Conservation (phyloP, 495 filamentous ascomycete genomes). For the Tuber aestivum region DNA sequence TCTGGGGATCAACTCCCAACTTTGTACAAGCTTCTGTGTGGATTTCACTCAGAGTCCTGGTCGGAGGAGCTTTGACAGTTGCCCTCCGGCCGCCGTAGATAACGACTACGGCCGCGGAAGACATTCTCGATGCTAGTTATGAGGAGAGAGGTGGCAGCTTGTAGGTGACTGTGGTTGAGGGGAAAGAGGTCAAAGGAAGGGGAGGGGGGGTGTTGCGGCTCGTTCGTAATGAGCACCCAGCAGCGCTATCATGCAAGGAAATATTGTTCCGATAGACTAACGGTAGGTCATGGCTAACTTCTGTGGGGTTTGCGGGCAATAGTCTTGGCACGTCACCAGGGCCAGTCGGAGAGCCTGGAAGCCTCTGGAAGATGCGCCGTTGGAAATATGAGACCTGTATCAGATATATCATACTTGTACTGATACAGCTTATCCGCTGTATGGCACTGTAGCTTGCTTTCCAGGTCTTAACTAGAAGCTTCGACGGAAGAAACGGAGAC, state of each 20-base stretch:
- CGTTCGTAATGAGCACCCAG: background rate
- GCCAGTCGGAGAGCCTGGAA: background rate
- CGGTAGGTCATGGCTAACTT: background rate
- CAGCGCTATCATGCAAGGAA: background rate
- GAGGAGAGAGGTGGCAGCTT: background rate
- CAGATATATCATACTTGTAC: background rate
- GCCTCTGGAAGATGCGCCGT: background rate
- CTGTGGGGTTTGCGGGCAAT: background rate
- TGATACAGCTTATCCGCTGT: background rate
- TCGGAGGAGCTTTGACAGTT: constrained; percentile 76
- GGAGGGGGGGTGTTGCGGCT: background rate
- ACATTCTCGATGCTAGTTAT: constrained; percentile 52
- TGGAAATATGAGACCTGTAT: background rate
- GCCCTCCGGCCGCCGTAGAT: constrained; percentile 67
- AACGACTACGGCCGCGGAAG: constrained; percentile 74
- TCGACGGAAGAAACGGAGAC: background rate
- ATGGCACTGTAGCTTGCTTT: background rate
- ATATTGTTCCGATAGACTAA: background rate
- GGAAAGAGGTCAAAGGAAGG: background rate
- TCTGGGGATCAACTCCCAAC: constrained; percentile 62
- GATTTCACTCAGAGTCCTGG: constrained; percentile 72
- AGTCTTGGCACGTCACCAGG: background rate
- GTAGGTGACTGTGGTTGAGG: background rate
- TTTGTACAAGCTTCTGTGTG: constrained; percentile 79
- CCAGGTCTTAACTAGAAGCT: background rate